Base-by-base conservation (phyloP, 768 basidiomycete species). In the Tulasnella sp. region DNA sequence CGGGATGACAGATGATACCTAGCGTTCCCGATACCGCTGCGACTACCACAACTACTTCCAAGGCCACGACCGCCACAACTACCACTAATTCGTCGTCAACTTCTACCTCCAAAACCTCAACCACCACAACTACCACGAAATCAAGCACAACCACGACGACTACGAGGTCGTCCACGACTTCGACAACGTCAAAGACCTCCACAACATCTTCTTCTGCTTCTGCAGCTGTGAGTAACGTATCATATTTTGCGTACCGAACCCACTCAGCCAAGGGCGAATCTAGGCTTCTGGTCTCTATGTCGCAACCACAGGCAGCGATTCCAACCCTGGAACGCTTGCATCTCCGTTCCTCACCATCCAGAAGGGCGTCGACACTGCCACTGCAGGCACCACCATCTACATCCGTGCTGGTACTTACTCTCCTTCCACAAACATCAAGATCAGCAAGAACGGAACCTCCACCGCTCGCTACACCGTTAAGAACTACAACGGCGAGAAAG, bases 401-500 rank as follows among this genome's bases (percentile, higher is more conserved):
- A 64, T 76, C 68, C 75, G 75, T 39, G 75, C 39, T 3, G 75
- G 75, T 3, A 76, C 75, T 12, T 76, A 76, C 45, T 22, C 75
- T 38, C 75, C 75, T 4, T 40, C 75, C 15, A 74, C 58, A 3
- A 76, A 76, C 37, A 76, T 76, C 45, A 64, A 76, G 67, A 76
- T 76, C 12, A 37, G 38, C 9, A 76, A 76, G 42, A 68, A 29
- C 39, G 75, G 75, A 34, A 76, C 75, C n/a, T 22, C 75, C 15
- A 37, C 36, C 38, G 37, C 75, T 42, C 75, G 58, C 31, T 68
- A 68, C 75, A 76, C 75, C 11, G 22, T 76, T 14, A 69, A 71
- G 67, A 76, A 76, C 67, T 76, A 76, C 52, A 71, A 71, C 31
- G 69, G 67, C 45, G 75, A 76, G 42, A 76, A 76, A 40, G 75